Percentiles rank a stretch among this genome's conserved stretches.
These are phyloP conservation scores for Aspergillus pseudoterreus DNA, from an alignment of 2,329 filamentous ascomycete species.

Conservation along the genomic window DNA sequence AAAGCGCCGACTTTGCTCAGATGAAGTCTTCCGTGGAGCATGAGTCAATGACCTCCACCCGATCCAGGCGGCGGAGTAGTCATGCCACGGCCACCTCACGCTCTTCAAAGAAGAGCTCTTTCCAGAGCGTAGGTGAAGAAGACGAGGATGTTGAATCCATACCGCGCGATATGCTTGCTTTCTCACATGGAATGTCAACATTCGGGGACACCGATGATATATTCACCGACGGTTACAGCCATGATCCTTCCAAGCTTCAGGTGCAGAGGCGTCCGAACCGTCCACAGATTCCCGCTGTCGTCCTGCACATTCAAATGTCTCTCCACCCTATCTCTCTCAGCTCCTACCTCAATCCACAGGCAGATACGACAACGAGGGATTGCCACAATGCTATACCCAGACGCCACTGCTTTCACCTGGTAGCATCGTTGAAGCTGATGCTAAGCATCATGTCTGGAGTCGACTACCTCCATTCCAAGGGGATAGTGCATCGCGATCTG, in stretches of 20 bases:
- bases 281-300: constrained; percentile 38
- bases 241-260: constrained; percentile 32
- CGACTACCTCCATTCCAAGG: constrained; percentile 59
- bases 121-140: constrained; percentile 37
- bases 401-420: constrained; percentile 61
- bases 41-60: constrained; percentile 14
- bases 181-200: constrained; percentile 30
- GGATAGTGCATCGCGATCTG: constrained; percentile 63
- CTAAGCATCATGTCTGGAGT: constrained; percentile 59
- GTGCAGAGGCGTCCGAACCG: constrained; percentile 22
- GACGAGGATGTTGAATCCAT: constrained; percentile 51
- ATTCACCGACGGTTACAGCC: constrained; percentile 40
- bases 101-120: constrained; percentile 38
- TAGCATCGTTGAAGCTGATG: constrained; percentile 56
- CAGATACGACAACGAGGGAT: constrained; percentile 16
- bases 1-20: constrained; percentile 18
- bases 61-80: constrained; percentile 1
- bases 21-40: constrained; percentile 16
- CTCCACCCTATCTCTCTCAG: constrained; percentile 61
- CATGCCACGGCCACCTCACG: constrained; percentile 36
- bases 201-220: constrained; percentile 35
- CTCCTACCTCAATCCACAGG: constrained; percentile 51
- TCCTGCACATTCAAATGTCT: constrained; percentile 66
- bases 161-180: constrained; percentile 37
- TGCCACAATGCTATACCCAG: constrained; percentile 17